These are phyloP conservation scores for Helianthus tuberosus DNA, from an alignment of 129 eudicot genomes.

Conservation along the genomic window DNA sequence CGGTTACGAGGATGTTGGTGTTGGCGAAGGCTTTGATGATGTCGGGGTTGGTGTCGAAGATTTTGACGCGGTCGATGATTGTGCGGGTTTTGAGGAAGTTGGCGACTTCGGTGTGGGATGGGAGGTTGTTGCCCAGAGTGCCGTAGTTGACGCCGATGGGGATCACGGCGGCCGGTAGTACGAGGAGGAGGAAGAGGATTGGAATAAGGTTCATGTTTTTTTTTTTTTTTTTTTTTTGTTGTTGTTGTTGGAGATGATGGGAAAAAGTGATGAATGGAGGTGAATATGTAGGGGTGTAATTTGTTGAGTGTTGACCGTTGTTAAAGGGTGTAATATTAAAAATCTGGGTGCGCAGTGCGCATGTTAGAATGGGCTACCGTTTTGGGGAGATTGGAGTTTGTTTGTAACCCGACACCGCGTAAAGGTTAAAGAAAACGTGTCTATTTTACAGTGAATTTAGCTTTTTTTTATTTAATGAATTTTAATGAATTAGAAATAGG, in stretches of 20 bases:
- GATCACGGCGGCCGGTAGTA: constrained; percentile 23
- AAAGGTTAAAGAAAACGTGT: constrained; percentile 8
- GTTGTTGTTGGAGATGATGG: background rate
- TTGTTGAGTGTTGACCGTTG: too few relatives aligned
- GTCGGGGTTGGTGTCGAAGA: constrained; percentile 35
- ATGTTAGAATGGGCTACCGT: background rate
- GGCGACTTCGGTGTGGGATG: constrained; percentile 38
- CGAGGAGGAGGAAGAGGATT: constrained; percentile 5
- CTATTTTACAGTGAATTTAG: background rate
- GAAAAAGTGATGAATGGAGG: background rate
- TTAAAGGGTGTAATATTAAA: background rate
- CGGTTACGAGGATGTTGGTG: constrained; percentile 28
- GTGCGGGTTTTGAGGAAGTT: constrained; percentile 39
- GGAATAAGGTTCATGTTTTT: background rate
- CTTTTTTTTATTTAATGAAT: background rate
- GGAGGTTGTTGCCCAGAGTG: constrained; percentile 54
- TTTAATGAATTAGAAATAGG: too few relatives aligned
- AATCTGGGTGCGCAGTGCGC: background rate
- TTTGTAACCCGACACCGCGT: constrained; percentile 20
- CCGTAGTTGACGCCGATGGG: constrained; percentile 59
- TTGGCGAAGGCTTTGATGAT: constrained; percentile 39
- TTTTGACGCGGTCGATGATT: constrained; percentile 38
- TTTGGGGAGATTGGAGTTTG: background rate
- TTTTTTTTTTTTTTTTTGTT: too few relatives aligned
- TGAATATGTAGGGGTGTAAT: constrained; percentile 15